Evolutionary conservation across 139 green algal genomes (phyloP), one percentile per base, ranked within the genome.

Genomic region (Chlamydomonas incerta): DNA sequence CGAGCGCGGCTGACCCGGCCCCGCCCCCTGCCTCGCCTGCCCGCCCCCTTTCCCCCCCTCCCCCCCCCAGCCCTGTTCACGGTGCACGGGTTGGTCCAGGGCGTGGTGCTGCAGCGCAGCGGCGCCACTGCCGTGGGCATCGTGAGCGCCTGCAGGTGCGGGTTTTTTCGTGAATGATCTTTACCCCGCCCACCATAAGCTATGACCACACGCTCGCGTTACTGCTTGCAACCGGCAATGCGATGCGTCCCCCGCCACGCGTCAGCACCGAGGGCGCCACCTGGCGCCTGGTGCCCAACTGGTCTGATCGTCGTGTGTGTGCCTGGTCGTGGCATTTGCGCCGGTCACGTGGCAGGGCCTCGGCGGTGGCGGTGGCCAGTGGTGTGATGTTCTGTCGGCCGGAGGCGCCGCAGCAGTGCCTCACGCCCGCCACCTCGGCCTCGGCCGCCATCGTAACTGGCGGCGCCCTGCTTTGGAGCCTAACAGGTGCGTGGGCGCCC

Each of bases 51-150:
- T 2, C 14, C 2, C n/a, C 71, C 71, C 46, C 28, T 62, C 11
- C 21, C 46, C 0, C 35, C 60, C 28, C 29, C 62, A 76, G 74
- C 83, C 24, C 65, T 83, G 9, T 84, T 83, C 74, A 80, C 74
- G 29, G 74, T 66, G 20, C 83, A 88, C 65, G 65, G 66, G 1
- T 71, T 88, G 60, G 74, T 88, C n/a, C 83, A 88, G 74, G 83
- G 74, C 8, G 65, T 58, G 6, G 83, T 88, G 33, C 74, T 88
- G 74, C 72, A 88, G 74, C 68, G 35, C 41, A 73, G 47, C 26
- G 83, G 83, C 26, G 83, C 83, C 55, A 76, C 62, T 2, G 65
- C 83, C 26, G 73, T 88, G 31, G 74, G 83, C 8, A 62, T 88
- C 37, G 69, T 81, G 29, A 83, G 70, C 57, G 74, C 72, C 55